These are phyloP conservation scores for Suhomyces chickasaworum DNA, from an alignment of 1,139 yeast species.

Conservation along the genomic window DNA sequence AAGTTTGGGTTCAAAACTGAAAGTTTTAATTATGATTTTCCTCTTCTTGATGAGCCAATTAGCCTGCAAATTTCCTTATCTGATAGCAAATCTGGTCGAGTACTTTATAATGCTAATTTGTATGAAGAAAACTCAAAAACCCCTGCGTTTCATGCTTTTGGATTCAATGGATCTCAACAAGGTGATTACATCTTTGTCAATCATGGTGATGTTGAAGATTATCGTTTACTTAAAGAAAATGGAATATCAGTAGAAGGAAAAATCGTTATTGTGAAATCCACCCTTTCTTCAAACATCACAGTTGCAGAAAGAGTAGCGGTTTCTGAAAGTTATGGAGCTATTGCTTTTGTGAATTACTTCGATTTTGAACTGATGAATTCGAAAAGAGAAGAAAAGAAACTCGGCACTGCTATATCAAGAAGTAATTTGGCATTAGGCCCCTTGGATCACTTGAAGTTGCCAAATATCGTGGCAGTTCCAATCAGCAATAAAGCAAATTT, in stretches of 20 bases:
- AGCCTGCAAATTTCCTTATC: slow-evolving; percentile 26
- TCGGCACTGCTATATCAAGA: slow-evolving; percentile 26
- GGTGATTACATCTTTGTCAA: slow-evolving; percentile 36
- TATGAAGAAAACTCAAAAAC: slow-evolving; percentile 33
- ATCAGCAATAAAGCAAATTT: slow-evolving; percentile 32
- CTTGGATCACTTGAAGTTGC: slow-evolving; percentile 14
- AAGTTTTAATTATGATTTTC: slow-evolving; percentile 21
- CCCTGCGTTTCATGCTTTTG: slow-evolving; percentile 41
- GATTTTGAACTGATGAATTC: slow-evolving; percentile 18
- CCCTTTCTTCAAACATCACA: slow-evolving; percentile 16
- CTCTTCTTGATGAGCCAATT: slow-evolving; percentile 27
- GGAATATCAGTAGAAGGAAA: slow-evolving; percentile 27
- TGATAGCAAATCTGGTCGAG: slow-evolving; percentile 24
- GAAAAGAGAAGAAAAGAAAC: slow-evolving; percentile 14
- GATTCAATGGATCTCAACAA: slow-evolving; percentile 29
- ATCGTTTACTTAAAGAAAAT: slow-evolving; percentile 22
- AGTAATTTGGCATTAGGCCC: slow-evolving; percentile 22
- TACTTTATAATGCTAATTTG: slow-evolving; percentile 31
- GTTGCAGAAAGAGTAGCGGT: slow-evolving; percentile 31
- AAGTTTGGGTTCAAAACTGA: slow-evolving; percentile 32
- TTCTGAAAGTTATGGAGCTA: slow-evolving; percentile 34
- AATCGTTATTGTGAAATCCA: slow-evolving; percentile 34
- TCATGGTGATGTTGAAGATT: slow-evolving; percentile 36
- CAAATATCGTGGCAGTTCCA: slow-evolving; percentile 39
- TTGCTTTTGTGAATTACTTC: slow-evolving; percentile 32